A percentile compares a stretch with the other conserved stretches of the same genome.
phyloP scores from a whole-genome alignment of 2,329 filamentous ascomycete species.

The Ceratocystis colombiana region DNA sequence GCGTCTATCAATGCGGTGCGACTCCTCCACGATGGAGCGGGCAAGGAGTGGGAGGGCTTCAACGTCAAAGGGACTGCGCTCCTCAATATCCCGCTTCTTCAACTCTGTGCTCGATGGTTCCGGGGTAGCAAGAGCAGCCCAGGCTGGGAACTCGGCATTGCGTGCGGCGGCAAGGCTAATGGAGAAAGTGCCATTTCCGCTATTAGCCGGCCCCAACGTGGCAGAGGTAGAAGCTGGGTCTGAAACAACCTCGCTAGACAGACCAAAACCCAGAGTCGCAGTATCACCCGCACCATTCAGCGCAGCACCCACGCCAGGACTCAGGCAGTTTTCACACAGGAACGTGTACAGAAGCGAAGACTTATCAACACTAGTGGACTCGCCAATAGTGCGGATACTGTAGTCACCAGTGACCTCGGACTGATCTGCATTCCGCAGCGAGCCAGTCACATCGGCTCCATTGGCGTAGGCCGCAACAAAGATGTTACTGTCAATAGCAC shows the following conservation, averaged over 20 bases:
- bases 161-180: conserved; percentile 27
- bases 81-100: conserved; percentile 7
- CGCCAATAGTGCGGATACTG: conserved; percentile 34
- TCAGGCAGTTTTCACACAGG: conserved; percentile 36
- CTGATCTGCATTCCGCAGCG: conserved; percentile 38
- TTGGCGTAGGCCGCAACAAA: conserved; percentile 39
- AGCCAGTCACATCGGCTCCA: conserved; percentile 34
- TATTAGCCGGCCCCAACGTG: conserved; percentile 26
- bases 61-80: not conserved
- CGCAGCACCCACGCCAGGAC: conserved; percentile 29
- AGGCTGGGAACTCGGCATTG: conserved; percentile 27
- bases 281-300: conserved; percentile 28
- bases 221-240: conserved; percentile 26
- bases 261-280: conserved; percentile 34
- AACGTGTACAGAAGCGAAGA: conserved; percentile 40
- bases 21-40: conserved; percentile 13
- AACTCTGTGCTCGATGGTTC: not conserved
- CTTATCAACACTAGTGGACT: conserved; percentile 37
- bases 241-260: conserved; percentile 28
- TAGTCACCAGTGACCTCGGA: conserved; percentile 37
- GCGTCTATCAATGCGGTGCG: too few relatives aligned
- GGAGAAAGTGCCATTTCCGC: conserved; percentile 28
- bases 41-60: not conserved
- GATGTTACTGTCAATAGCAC: conserved; percentile 38
- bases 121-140: conserved; percentile 26